Conservation (phyloP, 2,329 filamentous ascomycete species). For the Aspergillus tubingensis region DNA sequence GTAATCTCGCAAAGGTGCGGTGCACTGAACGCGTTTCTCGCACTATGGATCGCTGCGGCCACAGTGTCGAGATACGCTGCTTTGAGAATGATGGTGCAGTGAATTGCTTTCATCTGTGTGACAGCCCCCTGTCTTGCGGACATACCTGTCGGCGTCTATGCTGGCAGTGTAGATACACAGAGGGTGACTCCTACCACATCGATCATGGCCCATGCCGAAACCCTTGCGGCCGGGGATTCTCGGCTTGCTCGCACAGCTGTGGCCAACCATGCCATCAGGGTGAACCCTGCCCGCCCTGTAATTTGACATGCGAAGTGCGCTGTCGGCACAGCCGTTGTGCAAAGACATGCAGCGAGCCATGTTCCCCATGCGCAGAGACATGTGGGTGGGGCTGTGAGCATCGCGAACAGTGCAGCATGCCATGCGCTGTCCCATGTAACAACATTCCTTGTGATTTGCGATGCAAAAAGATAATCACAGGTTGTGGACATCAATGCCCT, state of each 20-base stretch:
- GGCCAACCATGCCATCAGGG: background rate
- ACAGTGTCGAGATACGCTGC: slow-evolving; percentile 1
- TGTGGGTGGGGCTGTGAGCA: slow-evolving; percentile 20
- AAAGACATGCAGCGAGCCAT: slow-evolving; percentile 18
- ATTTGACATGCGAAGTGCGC: slow-evolving; percentile 12
- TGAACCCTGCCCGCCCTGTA: slow-evolving; percentile 2
- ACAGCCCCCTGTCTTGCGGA: background rate
- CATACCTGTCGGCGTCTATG: slow-evolving; percentile 7
- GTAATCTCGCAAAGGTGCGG: background rate
- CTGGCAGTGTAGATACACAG: background rate
- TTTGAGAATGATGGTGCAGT: background rate
- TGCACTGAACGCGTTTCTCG: background rate
- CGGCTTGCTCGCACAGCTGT: slow-evolving; percentile 9
- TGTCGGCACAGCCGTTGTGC: slow-evolving; percentile 16
- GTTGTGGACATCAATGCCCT: slow-evolving; percentile 23
- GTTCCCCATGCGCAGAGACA: slow-evolving; percentile 18
- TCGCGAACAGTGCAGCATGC: slow-evolving; percentile 16
- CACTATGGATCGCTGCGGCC: slow-evolving; percentile 1
- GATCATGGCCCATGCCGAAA: slow-evolving; percentile 9
- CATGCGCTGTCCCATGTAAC: slow-evolving; percentile 22
- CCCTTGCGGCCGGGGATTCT: slow-evolving; percentile 1
- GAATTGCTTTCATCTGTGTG: slow-evolving; percentile 5
- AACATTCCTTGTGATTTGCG: slow-evolving; percentile 17
- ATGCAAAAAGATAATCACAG: slow-evolving; percentile 13
- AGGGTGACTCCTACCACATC: background rate